Percentiles rank a stretch among this genome's conserved stretches.
Conservation (phyloP, 139 green algal genomes). For the Pleodorina starrii region DNA sequence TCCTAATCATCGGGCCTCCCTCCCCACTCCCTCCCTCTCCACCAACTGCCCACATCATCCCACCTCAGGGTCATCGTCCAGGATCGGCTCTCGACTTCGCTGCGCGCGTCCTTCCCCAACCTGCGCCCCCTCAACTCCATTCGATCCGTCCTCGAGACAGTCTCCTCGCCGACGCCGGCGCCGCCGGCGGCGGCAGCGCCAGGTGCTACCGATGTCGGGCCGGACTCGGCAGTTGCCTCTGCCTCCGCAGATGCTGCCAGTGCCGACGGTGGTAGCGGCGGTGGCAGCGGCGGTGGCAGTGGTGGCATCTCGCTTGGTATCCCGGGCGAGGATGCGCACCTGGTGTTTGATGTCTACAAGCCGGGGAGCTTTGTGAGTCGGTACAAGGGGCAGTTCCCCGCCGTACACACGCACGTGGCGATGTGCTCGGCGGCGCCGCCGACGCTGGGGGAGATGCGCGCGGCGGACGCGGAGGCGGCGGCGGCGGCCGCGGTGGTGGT, state of each 20-base stretch:
- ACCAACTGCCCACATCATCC: too few species aligned
- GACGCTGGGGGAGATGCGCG: conserved; percentile 23
- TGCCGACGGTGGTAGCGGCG: not conserved
- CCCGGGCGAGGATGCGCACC: not conserved
- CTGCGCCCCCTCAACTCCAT: conserved; percentile 24
- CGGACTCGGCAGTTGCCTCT: not conserved
- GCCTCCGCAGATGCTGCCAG: too few species aligned
- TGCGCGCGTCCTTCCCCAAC: not conserved
- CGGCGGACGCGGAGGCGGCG: conserved; percentile 35
- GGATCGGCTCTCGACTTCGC: not conserved
- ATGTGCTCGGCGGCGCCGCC: conserved; percentile 31
- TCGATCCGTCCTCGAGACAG: not conserved
- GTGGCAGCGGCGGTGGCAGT: too few species aligned
- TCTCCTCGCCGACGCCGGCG: not conserved
- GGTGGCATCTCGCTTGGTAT: not conserved
- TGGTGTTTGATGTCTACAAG: conserved; percentile 62
- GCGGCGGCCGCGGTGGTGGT: conserved; percentile 8
- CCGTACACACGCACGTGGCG: conserved; percentile 43
- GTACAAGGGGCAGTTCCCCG: conserved; percentile 31
- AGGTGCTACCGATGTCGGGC: not conserved
- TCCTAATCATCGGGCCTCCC: not conserved
- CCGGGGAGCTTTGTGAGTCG: conserved; percentile 38
- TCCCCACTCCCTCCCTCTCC: not conserved
- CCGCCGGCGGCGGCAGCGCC: not conserved
- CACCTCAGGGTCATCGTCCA: not conserved